Evolutionary conservation across 257 asterid genomes (phyloP), one percentile per base, ranked within the genome.

Genomic region (Ocimum tenuiflorum): DNA sequence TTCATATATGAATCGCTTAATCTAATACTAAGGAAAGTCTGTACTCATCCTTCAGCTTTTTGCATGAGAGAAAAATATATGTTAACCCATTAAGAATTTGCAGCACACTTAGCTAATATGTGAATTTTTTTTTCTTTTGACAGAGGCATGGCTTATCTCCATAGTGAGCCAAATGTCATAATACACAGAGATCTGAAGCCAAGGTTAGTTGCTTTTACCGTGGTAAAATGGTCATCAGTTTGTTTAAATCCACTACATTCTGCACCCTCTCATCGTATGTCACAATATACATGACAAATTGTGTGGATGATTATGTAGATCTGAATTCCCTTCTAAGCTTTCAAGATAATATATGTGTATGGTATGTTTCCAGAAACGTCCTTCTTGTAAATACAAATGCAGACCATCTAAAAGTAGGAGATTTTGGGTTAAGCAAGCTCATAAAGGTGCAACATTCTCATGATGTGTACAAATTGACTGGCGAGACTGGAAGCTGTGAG

Each of bases 401-500:
- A 7, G 97, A 94, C 80, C 99, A 90, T 81, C 68, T 94, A 63
- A 94, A 94, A 86, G 99, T 94, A 39, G 99, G 99, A 58, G 99
- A 94, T 80, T 94, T 94, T 60, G 97, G 99, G 47, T 67, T 90
- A 43, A 94, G 99, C 87, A 94, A 94, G 84, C 91, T 94, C 64
- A 82, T 94, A 63, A 86, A 82, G 71, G 97, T 86, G 54, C 92
- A 90, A 63, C 87, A 88, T 80, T 80, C 97, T 74, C 97, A 86
- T 38, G 99, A 90, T 78, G 97, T 94, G 54, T 94, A 94, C 82
- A 94, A 89, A 83, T 74, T 94, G 96, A 94, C 99, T 1, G 99
- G 99, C 65, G 99, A 94, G 78, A 94, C 99, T 3, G 99, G 99
- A 71, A 94, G 97, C 85, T 94, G 99, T 94, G 80, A 90, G 99